Evolutionary conservation across 2,329 filamentous ascomycete genomes (phyloP).

Genomic region (Graphium sp.): DNA sequence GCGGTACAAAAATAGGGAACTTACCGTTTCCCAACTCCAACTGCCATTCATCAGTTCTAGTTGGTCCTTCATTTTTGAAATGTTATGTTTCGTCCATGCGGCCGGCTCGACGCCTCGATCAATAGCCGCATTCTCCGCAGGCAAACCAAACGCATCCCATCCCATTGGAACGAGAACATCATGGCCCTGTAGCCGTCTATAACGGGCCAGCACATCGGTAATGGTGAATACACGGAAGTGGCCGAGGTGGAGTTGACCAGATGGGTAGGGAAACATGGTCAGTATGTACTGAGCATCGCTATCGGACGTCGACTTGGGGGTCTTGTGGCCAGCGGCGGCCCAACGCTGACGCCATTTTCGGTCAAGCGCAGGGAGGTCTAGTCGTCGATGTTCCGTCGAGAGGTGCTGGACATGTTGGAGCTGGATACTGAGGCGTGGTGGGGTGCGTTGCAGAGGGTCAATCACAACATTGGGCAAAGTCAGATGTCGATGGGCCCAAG

Average conservation of each 20-base stretch:
- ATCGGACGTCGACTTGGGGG: no score
- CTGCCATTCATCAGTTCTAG: constrained; percentile 61
- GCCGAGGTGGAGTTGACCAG: constrained; percentile 70
- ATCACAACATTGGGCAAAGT: no score
- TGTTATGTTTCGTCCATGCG: constrained; percentile 67
- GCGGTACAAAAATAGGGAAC: constrained; percentile 14
- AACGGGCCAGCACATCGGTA: constrained; percentile 69
- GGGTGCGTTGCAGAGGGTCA: no score
- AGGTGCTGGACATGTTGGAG: no score
- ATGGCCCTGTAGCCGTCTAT: constrained; percentile 55
- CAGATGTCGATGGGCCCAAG: no score
- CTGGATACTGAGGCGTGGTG: no score
- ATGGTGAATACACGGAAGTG: constrained; percentile 84
- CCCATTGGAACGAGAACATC: constrained; percentile 79
- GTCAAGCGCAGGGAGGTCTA: constrained; percentile 13
- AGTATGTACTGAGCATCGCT: constrained; percentile 47
- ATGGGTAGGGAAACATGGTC: constrained; percentile 90
- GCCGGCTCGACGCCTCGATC: constrained; percentile 64
- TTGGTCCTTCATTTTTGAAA: constrained; percentile 71
- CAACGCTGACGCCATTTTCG: constrained; percentile 34
- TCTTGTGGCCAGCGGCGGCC: constrained; percentile 9
- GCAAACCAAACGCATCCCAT: constrained; percentile 85
- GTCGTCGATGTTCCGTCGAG: no score
- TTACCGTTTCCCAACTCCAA: constrained; percentile 71
- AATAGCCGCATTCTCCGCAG: constrained; percentile 82